Conservation (phyloP, 108 stramenopile genomes). For the Fragilariopsis cylindrus region DNA sequence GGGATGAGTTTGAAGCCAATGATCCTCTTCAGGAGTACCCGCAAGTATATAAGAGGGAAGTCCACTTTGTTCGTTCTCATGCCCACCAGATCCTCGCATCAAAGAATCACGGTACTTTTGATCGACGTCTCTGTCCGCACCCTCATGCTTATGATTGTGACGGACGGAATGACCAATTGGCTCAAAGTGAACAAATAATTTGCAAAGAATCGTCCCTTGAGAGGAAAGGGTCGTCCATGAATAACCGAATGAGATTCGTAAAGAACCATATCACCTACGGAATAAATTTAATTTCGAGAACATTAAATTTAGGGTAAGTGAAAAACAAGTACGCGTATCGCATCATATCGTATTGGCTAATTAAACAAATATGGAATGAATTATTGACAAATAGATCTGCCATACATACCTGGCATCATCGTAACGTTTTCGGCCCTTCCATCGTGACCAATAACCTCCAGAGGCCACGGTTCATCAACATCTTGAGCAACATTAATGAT, state of each 20-base stretch:
- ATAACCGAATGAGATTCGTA: constrained; percentile 82
- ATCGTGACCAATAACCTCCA: constrained; percentile 89
- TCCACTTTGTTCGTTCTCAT: constrained; percentile 59
- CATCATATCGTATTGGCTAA: constrained; percentile 54
- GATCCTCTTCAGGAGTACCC: constrained; percentile 63
- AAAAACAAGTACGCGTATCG: constrained; percentile 69
- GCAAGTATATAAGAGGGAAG: constrained; percentile 71
- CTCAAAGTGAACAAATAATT: constrained; percentile 34
- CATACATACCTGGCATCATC: constrained; percentile 83
- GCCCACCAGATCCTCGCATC: constrained; percentile 49
- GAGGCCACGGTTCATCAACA: constrained; percentile 75
- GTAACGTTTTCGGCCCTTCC: constrained; percentile 89
- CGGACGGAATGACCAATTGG: constrained; percentile 73
- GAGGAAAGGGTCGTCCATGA: constrained; percentile 58
- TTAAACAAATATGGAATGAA: constrained; percentile 14
- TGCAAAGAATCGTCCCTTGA: constrained; percentile 30
- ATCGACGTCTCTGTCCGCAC: constrained; percentile 45
- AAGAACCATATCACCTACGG: constrained; percentile 81
- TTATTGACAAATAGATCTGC: constrained; percentile 53
- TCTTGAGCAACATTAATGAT: constrained; percentile 90
- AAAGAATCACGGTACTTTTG: constrained; percentile 52
- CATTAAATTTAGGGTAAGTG: neutral
- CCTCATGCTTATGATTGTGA: constrained; percentile 55
- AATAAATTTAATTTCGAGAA: neutral
- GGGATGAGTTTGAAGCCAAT: constrained; percentile 63